Base-by-base conservation (phyloP, 495 filamentous ascomycete genomes). In the Penicillium lagena region DNA sequence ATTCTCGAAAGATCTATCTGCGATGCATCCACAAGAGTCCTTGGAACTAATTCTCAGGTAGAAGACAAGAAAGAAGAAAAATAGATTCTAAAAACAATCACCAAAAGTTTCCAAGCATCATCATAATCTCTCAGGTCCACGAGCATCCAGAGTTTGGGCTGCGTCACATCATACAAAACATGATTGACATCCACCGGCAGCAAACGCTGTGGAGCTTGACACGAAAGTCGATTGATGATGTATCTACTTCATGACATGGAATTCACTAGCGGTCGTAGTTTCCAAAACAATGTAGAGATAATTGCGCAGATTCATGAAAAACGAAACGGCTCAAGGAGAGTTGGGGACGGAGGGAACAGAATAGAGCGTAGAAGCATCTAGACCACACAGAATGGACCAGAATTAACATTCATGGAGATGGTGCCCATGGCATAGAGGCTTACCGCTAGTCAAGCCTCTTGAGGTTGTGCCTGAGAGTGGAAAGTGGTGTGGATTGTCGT, bases 101-200 rank as follows among this genome's bases (percentile, higher is more conserved):
- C 38, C 51, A 37, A 15, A 44, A 46, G 22, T 35, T 46, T 37
- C 46, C 14, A 39, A 42, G 43, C 49, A 37, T 42, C 12, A 40
- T 22, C 22, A 6, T 22, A 40, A 35, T 45, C 28, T 46, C 9
- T 45, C 40, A 52, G 34, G 39, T 43, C 42, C 35, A 29, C 28
- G 35, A 15, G 30, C 27, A 38, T 46, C 49, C 41, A 39, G 37
- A 15, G 14, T 37, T 35, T 34, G 39, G 32, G 33, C 53, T 37
- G 52, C 52, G 42, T 58, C 41, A 41, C 54, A 53, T 55, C 59
- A 46, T 62, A 54, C 52, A 55, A 62, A 44, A 39, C 59, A 47
- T 62, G 42, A 59, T 29, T 28, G 32, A 50, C 37, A 33, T 54
- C 47, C 36, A 43, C 35, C 27, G 36, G 35, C 35, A 14, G 22